Evolutionary conservation across 148 eudicot species (phyloP).

Genomic region (Beta vulgaris): DNA sequence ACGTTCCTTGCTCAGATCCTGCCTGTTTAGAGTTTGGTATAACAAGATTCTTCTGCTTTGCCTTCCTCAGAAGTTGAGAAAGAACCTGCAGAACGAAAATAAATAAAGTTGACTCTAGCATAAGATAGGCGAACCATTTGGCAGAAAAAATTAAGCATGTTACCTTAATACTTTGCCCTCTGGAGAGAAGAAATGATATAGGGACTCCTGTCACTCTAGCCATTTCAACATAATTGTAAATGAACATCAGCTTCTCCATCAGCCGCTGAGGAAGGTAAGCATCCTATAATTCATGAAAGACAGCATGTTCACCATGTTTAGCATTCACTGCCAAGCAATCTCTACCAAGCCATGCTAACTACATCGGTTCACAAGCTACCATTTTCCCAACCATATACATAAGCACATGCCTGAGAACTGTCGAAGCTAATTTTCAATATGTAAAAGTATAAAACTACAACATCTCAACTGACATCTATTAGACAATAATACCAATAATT

Average conservation of each 20-base stretch:
- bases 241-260: slow-evolving; percentile 93
- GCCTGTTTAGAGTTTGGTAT: slow-evolving; percentile 86
- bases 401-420: neutral
- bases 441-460: neutral
- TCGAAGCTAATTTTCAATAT: neutral
- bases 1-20: slow-evolving; percentile 96
- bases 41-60: slow-evolving; percentile 84
- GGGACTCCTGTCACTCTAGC: slow-evolving; percentile 99
- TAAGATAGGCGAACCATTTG: slow-evolving; percentile 8
- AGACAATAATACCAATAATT: neutral
- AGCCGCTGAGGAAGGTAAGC: slow-evolving; percentile 99
- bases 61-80: slow-evolving; percentile 95
- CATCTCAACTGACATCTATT: neutral
- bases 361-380: too few relatives aligned
- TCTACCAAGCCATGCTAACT: neutral
- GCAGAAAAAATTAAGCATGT: slow-evolving; percentile 7
- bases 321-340: neutral
- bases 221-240: slow-evolving; percentile 99
- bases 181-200: slow-evolving; percentile 92
- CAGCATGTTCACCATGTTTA: slow-evolving; percentile 12
- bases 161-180: slow-evolving; percentile 99
- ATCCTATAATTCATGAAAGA: slow-evolving; percentile 57
- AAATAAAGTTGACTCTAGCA: slow-evolving; percentile 19
- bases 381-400: too few relatives aligned
- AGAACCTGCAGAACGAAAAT: slow-evolving; percentile 59